A percentile compares a stretch with the other conserved stretches of the same genome.
phyloP scores from a whole-genome alignment of 192 early-diverging fungal genomes.

The Phlyctochytrium bullatum region DNA sequence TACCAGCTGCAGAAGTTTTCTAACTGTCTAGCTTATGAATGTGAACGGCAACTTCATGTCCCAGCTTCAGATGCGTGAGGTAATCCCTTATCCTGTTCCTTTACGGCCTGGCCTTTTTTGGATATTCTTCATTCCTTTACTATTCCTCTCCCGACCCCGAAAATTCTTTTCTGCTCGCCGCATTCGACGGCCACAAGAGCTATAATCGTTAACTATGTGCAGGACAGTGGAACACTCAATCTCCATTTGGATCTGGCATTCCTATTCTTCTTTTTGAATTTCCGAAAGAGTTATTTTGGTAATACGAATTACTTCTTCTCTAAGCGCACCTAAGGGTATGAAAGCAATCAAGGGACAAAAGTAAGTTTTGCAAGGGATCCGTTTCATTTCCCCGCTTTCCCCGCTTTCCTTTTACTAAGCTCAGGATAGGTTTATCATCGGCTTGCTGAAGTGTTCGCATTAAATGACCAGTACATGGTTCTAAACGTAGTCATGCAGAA shows the following conservation, averaged over 20 bases:
- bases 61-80: slow-evolving; percentile 6
- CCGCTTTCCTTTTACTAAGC: too few species aligned
- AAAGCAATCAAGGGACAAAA: slow-evolving; percentile 23
- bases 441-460: slow-evolving; percentile 63
- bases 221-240: slow-evolving; percentile 28
- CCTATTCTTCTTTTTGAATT: slow-evolving; percentile 73
- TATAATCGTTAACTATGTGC: slow-evolving; percentile 5
- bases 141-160: too few species aligned
- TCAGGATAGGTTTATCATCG: slow-evolving; percentile 57
- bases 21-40: slow-evolving; percentile 67
- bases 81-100: slow-evolving; percentile 8
- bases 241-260: slow-evolving; percentile 76
- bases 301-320: too few species aligned
- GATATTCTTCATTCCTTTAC: too few species aligned
- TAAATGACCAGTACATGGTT: slow-evolving; percentile 56
- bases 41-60: slow-evolving; percentile 60
- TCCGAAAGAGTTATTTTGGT: slow-evolving; percentile 79
- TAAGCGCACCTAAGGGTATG: not conserved
- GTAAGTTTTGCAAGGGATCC: too few species aligned
- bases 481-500: slow-evolving; percentile 65
- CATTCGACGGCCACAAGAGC: too few species aligned
- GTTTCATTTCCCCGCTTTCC: too few species aligned
- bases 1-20: too few species aligned
- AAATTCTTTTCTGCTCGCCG: too few species aligned
- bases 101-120: not conserved